Percentiles rank a stretch among this genome's conserved stretches.
Evolutionary conservation across 2,329 filamentous ascomycete genomes (phyloP).

Genomic region (Alternaria hordeiaustralica): DNA sequence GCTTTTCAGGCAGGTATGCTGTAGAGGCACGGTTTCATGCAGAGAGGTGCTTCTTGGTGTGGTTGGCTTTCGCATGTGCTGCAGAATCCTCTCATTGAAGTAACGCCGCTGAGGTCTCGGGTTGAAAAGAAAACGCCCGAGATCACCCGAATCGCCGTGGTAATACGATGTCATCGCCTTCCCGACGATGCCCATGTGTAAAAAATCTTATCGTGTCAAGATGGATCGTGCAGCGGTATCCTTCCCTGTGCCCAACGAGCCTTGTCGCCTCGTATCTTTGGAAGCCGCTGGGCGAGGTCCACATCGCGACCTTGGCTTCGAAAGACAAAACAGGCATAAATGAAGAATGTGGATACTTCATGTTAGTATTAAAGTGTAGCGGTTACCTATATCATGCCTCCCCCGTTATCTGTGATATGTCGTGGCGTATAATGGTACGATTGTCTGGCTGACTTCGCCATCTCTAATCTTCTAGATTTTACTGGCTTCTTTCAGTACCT

Average conservation of each 20-base stretch:
- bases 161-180: background rate
- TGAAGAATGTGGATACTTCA: background rate
- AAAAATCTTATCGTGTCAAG: background rate
- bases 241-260: background rate
- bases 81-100: background rate
- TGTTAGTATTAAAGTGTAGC: background rate
- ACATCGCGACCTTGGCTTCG: background rate
- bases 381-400: background rate
- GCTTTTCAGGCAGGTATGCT: background rate
- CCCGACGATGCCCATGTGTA: background rate
- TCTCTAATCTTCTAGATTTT: slow-evolving; percentile 45
- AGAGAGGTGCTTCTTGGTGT: background rate
- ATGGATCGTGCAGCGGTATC: background rate
- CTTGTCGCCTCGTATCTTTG: background rate
- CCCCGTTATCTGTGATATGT: background rate
- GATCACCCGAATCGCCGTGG: background rate
- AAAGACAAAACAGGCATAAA: background rate
- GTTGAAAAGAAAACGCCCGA: background rate
- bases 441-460: background rate
- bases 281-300: background rate
- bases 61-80: background rate
- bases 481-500: slow-evolving; percentile 59
- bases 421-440: background rate
- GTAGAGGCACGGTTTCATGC: background rate
- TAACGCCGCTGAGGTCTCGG: background rate